phyloP scores from a whole-genome alignment of 805 yeast genomes.

The Pichia heedii region DNA sequence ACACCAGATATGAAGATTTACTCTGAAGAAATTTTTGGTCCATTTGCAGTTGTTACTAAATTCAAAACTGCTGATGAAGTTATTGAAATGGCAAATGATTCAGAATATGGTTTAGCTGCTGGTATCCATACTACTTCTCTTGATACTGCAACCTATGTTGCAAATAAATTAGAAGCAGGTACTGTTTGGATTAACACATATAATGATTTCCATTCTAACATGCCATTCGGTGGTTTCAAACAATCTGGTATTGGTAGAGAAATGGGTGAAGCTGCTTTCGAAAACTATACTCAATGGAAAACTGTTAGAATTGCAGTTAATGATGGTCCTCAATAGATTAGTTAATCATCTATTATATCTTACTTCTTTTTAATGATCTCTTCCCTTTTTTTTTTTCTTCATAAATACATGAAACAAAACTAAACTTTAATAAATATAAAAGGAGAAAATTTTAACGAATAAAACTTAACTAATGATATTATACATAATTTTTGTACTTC shows the following conservation, averaged over 20 bases:
- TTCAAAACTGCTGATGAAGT: slow-evolving; percentile 70
- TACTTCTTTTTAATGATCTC: not conserved
- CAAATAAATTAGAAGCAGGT: slow-evolving; percentile 66
- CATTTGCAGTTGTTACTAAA: slow-evolving; percentile 69
- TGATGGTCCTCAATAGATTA: slow-evolving; percentile 13
- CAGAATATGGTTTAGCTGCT: slow-evolving; percentile 80
- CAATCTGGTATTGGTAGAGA: slow-evolving; percentile 67
- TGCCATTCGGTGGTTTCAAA: slow-evolving; percentile 67
- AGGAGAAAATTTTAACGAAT: too few relatives aligned
- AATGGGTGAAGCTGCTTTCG: slow-evolving; percentile 61
- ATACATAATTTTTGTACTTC: too few relatives aligned
- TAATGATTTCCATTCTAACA: slow-evolving; percentile 56
- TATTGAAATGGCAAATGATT: slow-evolving; percentile 62
- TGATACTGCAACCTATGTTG: slow-evolving; percentile 56
- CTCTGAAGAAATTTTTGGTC: slow-evolving; percentile 88
- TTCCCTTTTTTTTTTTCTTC: not conserved
- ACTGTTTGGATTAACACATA: slow-evolving; percentile 75
- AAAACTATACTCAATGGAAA: slow-evolving; percentile 55
- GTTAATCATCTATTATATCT: not conserved
- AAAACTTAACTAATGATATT: too few relatives aligned
- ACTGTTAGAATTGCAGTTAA: slow-evolving; percentile 46
- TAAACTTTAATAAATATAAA: not conserved
- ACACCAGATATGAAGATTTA: slow-evolving; percentile 65
- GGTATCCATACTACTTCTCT: slow-evolving; percentile 71
- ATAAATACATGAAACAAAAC: too few relatives aligned